Evolutionary conservation across 805 yeast genomes (phyloP), one percentile per base, ranked within the genome.

Genomic region (Clavispora phyllophila): DNA sequence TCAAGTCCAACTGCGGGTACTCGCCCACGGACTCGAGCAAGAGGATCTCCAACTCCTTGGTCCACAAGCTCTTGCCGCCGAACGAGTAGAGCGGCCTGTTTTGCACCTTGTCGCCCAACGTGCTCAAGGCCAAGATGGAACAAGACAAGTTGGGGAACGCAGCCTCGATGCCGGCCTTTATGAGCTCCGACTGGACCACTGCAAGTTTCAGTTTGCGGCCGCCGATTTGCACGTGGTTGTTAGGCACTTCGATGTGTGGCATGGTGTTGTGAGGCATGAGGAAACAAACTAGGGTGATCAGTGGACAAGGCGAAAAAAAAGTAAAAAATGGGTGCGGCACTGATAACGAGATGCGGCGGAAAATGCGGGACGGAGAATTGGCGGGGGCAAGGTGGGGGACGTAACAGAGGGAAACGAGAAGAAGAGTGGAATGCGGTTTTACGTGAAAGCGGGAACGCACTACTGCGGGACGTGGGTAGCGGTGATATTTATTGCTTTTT

Each of bases 51-150:
- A 93, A 72, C 64, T 93, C 99, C 58, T 87, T 86, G 3, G 99
- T 93, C 99, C 99, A 93, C 19, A 93, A 63, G 0, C 96, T 81
- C 62, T 93, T 93, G 20, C 99, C 99, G 34, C 97, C 98, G 65
- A 93, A 93, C 4, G 96, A 79, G 63, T 91, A 93, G 39, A 93
- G 71, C 7, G 99, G 96, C 59, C 80, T 82, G 57, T 75, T 77
- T 58, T 81, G 93, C 24, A 85, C 82, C 58, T 87, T 84, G 68
- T 93, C 99, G 20, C 98, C 99, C 27, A 93, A 70, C 1, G 99
- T 91, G 41, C 83, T 76, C 29, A 87, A 73, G 3, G 96, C 90
- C 10, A 86, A 65, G 18, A 93, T 82, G 22, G 89, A 81, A 58
- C 90, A 84, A n/a, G 73, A 62, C 41, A 82, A 66, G 22, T 81